Conservation (phyloP, 768 basidiomycete genomes). For the Leccinum arenicola region DNA sequence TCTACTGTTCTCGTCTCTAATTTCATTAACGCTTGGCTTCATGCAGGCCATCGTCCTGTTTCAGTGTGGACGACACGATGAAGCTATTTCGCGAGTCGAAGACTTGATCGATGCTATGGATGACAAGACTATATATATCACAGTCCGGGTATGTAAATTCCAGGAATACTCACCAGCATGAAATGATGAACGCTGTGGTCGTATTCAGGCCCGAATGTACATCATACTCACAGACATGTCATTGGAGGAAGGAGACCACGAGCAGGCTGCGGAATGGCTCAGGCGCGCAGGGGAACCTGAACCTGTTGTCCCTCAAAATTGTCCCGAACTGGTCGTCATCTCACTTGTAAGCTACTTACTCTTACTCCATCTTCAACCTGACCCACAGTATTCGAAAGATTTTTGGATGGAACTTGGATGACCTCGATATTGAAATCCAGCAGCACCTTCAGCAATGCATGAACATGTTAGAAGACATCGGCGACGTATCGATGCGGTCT, state of each 20-base stretch:
- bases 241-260: not conserved
- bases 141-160: conserved; percentile 2
- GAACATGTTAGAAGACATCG: too few species aligned
- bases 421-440: not conserved
- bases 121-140: not conserved
- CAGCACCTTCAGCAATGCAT: too few species aligned
- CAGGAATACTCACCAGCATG: too few species aligned
- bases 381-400: not conserved
- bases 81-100: conserved; percentile 1
- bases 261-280: not conserved
- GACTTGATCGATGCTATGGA: not conserved
- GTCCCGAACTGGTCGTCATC: too few species aligned
- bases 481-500: too few species aligned
- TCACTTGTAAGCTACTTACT: too few species aligned
- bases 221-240: not conserved
- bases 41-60: conserved; percentile 8
- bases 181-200: not conserved
- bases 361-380: too few species aligned
- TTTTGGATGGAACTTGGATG: conserved; percentile 14
- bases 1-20: rapidly evolving
- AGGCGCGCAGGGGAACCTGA: not conserved
- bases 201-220: conserved; percentile 7
- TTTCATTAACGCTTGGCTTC: not conserved
- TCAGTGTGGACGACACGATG: conserved; percentile 3
- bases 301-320: not conserved